Percentiles rank a stretch among this genome's conserved stretches.
Conservation (phyloP, 2,329 filamentous ascomycete genomes). For the Scytalidium lignicola region DNA sequence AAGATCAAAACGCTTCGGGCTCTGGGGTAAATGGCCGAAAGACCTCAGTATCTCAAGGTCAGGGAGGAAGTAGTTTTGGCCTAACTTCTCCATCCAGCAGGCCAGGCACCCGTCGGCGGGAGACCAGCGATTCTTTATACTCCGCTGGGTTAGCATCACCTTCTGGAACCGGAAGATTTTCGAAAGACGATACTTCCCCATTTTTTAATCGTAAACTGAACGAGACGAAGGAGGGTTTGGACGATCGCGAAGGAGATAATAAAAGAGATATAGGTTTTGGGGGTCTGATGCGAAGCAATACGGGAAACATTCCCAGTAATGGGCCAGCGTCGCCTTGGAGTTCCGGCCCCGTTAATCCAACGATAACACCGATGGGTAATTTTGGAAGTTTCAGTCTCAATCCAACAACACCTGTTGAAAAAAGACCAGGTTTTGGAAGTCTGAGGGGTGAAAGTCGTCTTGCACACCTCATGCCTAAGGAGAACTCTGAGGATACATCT, state of each 20-base stretch:
- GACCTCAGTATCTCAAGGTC: constrained; percentile 67
- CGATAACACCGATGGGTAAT: constrained; percentile 69
- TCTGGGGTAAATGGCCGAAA: constrained; percentile 67
- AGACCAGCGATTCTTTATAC: constrained; percentile 68
- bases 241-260: constrained; percentile 47
- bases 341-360: constrained; percentile 44
- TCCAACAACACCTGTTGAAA: constrained; percentile 58
- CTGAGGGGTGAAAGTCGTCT: constrained; percentile 74
- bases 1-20: constrained; percentile 52
- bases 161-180: constrained; percentile 51
- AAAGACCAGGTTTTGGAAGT: constrained; percentile 62
- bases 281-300: constrained; percentile 49
- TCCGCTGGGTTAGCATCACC: constrained; percentile 57
- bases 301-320: constrained; percentile 40
- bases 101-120: constrained; percentile 73
- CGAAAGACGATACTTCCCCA: constrained; percentile 56
- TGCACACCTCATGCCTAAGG: constrained; percentile 78
- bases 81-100: constrained; percentile 69
- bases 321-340: constrained; percentile 43
- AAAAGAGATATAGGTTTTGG: constrained; percentile 35
- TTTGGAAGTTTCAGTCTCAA: constrained; percentile 86
- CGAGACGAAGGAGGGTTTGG: constrained; percentile 47
- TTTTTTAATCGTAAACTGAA: constrained; percentile 52
- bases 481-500: constrained; percentile 61
- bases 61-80: constrained; percentile 57